These are phyloP conservation scores for Striga hermonthica DNA, from an alignment of 305 asterid species.

Conservation along the genomic window DNA sequence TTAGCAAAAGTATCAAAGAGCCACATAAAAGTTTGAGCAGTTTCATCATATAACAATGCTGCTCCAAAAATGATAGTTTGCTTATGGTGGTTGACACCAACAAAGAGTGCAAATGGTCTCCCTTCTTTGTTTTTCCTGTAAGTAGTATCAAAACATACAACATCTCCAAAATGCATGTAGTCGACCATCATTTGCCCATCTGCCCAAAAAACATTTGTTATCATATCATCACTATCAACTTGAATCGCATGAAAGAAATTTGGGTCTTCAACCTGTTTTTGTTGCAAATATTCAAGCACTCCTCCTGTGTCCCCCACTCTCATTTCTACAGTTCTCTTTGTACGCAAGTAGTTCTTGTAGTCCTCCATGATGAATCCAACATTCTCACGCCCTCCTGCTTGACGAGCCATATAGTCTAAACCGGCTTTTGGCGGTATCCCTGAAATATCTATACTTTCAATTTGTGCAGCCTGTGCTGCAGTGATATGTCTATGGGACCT, in stretches of 20 bases:
- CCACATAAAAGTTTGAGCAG: background rate
- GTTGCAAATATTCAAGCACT: conserved; percentile 9
- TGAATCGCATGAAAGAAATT: background rate
- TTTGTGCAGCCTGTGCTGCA: background rate
- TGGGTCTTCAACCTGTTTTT: conserved; percentile 2
- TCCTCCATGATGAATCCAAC: background rate
- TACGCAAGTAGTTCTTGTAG: conserved; percentile 3
- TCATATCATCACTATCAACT: background rate
- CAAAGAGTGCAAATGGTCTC: conserved; percentile 1
- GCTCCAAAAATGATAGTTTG: background rate
- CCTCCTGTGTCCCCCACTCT: conserved; percentile 4
- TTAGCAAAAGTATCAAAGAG: background rate
- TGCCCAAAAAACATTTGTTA: conserved; percentile 4
- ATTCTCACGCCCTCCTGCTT: background rate
- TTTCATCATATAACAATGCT: conserved; percentile 23
- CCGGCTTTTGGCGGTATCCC: background rate
- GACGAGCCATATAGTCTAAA: background rate
- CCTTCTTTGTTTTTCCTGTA: conserved; percentile 9
- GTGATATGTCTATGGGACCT: background rate
- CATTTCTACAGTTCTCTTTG: conserved; percentile 13
- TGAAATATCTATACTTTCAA: background rate
- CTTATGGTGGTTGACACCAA: conserved; percentile 23
- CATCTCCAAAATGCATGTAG: conserved; percentile 15
- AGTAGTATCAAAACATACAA: conserved; percentile 11
- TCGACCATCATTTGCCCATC: background rate